A percentile compares a stretch with the other conserved stretches of the same genome.
Evolutionary conservation across 2,329 filamentous ascomycete species (phyloP).

Genomic region (Rhytidhysteron rufulum): DNA sequence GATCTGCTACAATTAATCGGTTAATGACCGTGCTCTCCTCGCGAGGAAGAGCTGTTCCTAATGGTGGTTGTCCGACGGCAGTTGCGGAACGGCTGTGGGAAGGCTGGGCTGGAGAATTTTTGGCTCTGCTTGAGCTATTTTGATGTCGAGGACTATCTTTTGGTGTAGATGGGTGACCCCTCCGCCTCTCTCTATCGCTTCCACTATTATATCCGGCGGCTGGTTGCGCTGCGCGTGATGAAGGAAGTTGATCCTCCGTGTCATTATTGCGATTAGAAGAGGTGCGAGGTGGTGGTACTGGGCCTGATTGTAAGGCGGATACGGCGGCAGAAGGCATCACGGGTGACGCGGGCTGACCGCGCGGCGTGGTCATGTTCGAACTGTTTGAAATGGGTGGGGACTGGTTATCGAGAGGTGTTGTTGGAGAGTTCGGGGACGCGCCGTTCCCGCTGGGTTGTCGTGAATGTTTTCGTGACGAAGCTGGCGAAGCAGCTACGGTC

Average conservation of each 20-base stretch:
- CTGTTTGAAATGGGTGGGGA: conserved; percentile 31
- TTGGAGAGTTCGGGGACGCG: conserved; percentile 36
- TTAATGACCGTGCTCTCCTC: conserved; percentile 79
- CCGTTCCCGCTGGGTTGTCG: conserved; percentile 37
- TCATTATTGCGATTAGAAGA: conserved; percentile 65
- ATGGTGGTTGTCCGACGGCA: conserved; percentile 53
- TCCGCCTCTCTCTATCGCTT: conserved; percentile 25
- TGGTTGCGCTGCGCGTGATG: conserved; percentile 13
- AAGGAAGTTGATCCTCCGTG: conserved; percentile 33
- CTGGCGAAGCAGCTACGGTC: conserved; percentile 26
- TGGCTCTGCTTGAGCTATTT: conserved; percentile 22
- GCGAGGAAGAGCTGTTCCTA: conserved; percentile 55
- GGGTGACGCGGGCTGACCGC: conserved; percentile 42
- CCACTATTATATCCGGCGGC: conserved; percentile 7
- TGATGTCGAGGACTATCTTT: conserved; percentile 42
- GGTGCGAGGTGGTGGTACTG: conserved; percentile 71
- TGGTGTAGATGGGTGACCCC: conserved; percentile 43
- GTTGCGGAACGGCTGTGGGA: conserved; percentile 43
- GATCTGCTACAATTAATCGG: conserved; percentile 71
- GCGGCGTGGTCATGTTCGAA: conserved; percentile 38
- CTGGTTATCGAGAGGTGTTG: conserved; percentile 29
- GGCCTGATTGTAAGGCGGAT: conserved; percentile 53
- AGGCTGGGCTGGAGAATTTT: conserved; percentile 35
- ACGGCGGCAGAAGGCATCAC: conserved; percentile 46
- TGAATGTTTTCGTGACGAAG: conserved; percentile 34